A percentile compares a stretch with the other conserved stretches of the same genome.
Evolutionary conservation across 73 alveolate species (phyloP).

Genomic region (Symbiodinium natans): DNA sequence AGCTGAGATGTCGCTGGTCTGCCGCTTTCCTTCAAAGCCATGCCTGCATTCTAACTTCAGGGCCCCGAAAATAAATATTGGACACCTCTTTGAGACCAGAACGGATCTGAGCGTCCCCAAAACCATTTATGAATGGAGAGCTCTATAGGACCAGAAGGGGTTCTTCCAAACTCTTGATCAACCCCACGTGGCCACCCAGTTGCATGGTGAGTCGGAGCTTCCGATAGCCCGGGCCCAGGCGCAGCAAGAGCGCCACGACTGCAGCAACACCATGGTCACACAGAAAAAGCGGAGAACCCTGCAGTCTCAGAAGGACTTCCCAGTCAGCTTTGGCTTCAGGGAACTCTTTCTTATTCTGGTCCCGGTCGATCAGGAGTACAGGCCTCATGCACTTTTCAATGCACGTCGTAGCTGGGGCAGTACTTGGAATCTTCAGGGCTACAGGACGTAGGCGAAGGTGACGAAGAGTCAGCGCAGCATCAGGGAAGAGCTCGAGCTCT

Average conservation of each 20-base stretch:
- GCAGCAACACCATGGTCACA: not conserved
- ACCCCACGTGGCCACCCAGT: not conserved
- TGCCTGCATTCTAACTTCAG: not conserved
- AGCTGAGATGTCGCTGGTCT: not conserved
- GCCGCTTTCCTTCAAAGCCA: not conserved
- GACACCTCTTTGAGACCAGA: too few relatives aligned
- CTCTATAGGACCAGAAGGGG: not conserved
- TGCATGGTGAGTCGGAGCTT: not conserved
- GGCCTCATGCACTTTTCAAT: not conserved
- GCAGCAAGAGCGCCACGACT: not conserved
- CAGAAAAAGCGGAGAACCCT: not conserved
- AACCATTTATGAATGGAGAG: not conserved
- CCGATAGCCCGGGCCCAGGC: not conserved
- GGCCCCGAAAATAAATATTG: too few relatives aligned
- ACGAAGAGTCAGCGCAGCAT: not conserved
- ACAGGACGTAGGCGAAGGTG: not conserved
- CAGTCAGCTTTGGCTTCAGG: not conserved
- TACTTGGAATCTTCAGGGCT: not conserved
- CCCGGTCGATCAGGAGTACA: not conserved
- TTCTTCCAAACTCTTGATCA: not conserved
- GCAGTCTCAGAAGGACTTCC: not conserved
- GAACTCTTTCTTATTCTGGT: not conserved
- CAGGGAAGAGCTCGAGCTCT: not conserved
- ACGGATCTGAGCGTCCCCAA: too few relatives aligned
- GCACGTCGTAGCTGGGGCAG: not conserved